Base-by-base conservation (phyloP, 352 stramenopile species). In the Achlya hypogyna region DNA sequence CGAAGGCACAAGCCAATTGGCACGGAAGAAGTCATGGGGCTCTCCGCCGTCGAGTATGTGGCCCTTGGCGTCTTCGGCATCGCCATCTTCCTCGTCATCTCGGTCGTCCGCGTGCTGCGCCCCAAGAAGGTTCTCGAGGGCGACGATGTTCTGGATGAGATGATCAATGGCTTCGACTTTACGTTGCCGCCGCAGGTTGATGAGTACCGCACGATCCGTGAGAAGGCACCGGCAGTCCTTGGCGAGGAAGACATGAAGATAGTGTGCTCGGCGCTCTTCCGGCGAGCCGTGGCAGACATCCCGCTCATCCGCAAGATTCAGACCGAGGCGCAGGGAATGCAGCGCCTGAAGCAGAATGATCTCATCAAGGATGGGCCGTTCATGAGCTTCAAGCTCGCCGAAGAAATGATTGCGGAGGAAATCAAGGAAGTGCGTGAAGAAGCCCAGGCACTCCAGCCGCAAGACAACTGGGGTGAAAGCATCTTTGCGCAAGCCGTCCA, bases 141-240 rank as follows among this genome's bases (percentile, higher is more conserved):
- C 53, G 85, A 93, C 65, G 76, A 86, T 71, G 89, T 79, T 65
- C 77, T 93, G 51, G 82, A 93, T 31, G 82, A 81, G 53, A 93
- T 93, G 81, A 91, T 93, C 78, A 93, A 93, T 70, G 85, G 85
- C 73, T 93, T 93, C 59, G 85, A 93, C 80, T 91, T 93, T 74
- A 75, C 83, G 54, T 70, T 93, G 56, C 85, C 85, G 0, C 80
- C 91, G 31, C 82, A 93, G 64, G 81, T 91, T 52, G 85, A 90
- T 54, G 67, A 81, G 69, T 93, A 91, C 74, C 85, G 75, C 54
- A 78, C 85, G 71, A 73, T 78, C 59, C 86, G 85, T 53, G 77
- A 78, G 35, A 81, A 91, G 70, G 72, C 88, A 62, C 66, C 80
- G 9, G 34, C 20, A 28, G 16, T 27, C 22, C 29, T 64, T 16